Evolutionary conservation across 2,329 filamentous ascomycete genomes (phyloP), one percentile per base, ranked within the genome.

Genomic region (Cladosporium velox): DNA sequence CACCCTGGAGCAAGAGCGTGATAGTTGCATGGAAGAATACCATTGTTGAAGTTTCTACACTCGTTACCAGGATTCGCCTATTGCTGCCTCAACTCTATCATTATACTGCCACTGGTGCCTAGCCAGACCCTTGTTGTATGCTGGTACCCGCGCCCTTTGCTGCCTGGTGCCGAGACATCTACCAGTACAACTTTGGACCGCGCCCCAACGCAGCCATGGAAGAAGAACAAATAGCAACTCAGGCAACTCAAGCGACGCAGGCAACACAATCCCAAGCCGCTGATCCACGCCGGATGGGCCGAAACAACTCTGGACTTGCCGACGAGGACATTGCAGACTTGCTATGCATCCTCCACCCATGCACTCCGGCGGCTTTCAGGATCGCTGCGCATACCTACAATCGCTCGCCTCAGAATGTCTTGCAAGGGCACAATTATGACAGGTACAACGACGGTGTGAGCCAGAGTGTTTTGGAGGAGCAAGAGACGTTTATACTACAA

Each of bases 261-360:
- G 55, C 64, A 24, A 88, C 86, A 11, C 86, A 87, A 69, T 83
- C 81, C 26, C 61, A 64, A 67, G 88, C 90, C 65, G 71, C 73
- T 61, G 93, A 97, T 76, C 92, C 92, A 49, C 87, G 92, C 69
- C 88, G 92, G 64, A 77, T 91, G 68, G 92, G 92, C 65, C 85
- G 90, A 76, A 90, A 92, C 78, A 91, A 92, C 76, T 95, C 92
- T 49, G 92, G 91, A 65, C 88, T 97, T 68, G 90, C 86, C 63
- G 90, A 93, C 71, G 86, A 91, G 70, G 93, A 97, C 76, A 86
- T 95, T 59, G 87, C 91, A 68, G 93, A 97, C 79, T 92, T 97
- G 71, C 87, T 97, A 70, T 96, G 93, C 79, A 88, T 97, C 66
- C 85, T 98, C 32, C 89, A 96, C 71, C 93, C 94, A 12, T 87